These are phyloP conservation scores for Gloeopeniophorella convolvens DNA, from an alignment of 768 basidiomycete species.

Conservation along the genomic window DNA sequence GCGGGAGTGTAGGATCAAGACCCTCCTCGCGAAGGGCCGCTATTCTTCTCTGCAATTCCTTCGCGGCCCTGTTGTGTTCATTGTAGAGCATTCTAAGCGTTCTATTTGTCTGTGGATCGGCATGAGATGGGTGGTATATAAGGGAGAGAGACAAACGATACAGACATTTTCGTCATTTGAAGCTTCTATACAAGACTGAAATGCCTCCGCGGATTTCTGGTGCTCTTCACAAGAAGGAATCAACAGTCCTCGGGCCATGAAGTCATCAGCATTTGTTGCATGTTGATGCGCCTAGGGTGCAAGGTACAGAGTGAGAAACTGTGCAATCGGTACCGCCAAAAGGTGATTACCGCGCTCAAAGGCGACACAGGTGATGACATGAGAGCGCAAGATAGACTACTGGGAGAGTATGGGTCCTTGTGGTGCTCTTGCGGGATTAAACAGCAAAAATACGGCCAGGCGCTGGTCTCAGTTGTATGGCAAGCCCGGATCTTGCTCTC, in stretches of 20 bases:
- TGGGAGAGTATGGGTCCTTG: neutral
- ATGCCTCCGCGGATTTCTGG: conserved; percentile 68
- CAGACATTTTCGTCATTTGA: conserved; percentile 65
- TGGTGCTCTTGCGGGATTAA: neutral
- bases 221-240: conserved; percentile 72
- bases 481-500: neutral
- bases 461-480: neutral
- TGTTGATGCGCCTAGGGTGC: conserved; percentile 69
- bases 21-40: conserved; percentile 68
- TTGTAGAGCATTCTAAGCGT: conserved; percentile 70
- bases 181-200: conserved; percentile 63
- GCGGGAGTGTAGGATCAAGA: conserved; percentile 68
- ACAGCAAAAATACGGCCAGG: neutral
- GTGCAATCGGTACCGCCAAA: neutral
- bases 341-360: conserved; percentile 23
- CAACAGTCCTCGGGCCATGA: conserved; percentile 55
- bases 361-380: conserved; percentile 25
- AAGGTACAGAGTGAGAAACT: conserved; percentile 9
- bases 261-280: conserved; percentile 75
- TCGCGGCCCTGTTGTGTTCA: conserved; percentile 63
- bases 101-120: conserved; percentile 53
- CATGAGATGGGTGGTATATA: neutral
- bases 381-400: neutral
- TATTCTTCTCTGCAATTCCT: conserved; percentile 67
- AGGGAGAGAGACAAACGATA: conserved; percentile 4